These are phyloP conservation scores for Solanum pinnatisectum DNA, from an alignment of 257 asterid genomes.

Conservation along the genomic window DNA sequence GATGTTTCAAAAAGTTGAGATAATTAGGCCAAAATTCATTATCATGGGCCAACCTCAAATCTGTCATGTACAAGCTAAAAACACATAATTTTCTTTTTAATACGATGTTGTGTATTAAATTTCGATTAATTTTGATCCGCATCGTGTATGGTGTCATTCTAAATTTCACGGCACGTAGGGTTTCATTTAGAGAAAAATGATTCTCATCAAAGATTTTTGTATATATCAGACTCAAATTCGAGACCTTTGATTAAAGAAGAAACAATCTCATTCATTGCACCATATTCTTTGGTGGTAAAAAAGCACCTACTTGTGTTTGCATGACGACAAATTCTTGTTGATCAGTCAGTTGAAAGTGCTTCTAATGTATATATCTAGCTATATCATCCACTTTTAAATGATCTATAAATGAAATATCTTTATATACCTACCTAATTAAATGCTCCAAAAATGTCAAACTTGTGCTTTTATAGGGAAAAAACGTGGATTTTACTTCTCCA, in stretches of 20 bases:
- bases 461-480: neutral
- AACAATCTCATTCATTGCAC: no score
- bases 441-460: neutral
- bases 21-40: neutral
- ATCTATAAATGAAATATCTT: neutral
- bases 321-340: neutral
- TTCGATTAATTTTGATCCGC: fast-evolving
- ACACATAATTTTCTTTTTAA: neutral
- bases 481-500: neutral
- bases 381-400: neutral
- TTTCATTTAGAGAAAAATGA: fast-evolving
- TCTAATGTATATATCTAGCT: neutral
- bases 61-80: neutral
- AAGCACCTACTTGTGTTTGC: neutral
- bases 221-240: fast-evolving
- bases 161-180: no score
- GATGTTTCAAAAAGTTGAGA: neutral
- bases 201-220: no score
- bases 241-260: no score
- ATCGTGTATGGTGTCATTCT: neutral
- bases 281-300: no score
- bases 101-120: fast-evolving
- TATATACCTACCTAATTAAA: neutral
- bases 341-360: neutral
- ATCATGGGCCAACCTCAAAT: neutral